These are phyloP conservation scores for Tuber microsphaerosporum DNA, from an alignment of 495 filamentous ascomycete species.

Conservation along the genomic window DNA sequence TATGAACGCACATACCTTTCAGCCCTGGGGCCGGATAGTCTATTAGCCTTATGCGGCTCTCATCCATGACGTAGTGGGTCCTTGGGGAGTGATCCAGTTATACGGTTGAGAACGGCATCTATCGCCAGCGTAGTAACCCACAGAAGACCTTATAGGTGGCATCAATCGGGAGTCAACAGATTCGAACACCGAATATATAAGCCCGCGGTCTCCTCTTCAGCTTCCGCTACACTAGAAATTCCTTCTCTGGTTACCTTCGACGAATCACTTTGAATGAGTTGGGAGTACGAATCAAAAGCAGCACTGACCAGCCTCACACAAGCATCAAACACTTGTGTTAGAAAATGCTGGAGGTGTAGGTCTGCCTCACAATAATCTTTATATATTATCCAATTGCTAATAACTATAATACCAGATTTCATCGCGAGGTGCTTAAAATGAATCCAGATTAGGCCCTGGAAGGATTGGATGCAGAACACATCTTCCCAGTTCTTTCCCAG, in stretches of 20 bases:
- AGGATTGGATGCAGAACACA: background rate
- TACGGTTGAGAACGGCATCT: background rate
- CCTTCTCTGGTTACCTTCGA: background rate
- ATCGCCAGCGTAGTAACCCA: background rate
- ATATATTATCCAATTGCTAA: background rate
- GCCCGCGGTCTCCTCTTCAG: background rate
- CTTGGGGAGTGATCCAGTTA: background rate
- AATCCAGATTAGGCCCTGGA: background rate
- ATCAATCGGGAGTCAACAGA: background rate
- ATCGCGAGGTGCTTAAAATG: background rate
- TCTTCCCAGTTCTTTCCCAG: background rate
- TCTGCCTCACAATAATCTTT: background rate
- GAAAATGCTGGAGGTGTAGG: background rate
- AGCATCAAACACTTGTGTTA: background rate
- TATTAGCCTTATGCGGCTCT: background rate
- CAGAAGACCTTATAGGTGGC: background rate
- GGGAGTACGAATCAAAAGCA: background rate
- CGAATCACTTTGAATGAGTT: background rate
- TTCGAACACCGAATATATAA: background rate
- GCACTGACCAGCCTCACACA: background rate
- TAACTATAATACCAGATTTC: background rate
- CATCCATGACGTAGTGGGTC: background rate
- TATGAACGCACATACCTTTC: background rate
- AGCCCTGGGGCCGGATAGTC: background rate
- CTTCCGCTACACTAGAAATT: background rate